These are phyloP conservation scores for Leccinum uliginosum DNA, from an alignment of 768 basidiomycete species.

Conservation along the genomic window DNA sequence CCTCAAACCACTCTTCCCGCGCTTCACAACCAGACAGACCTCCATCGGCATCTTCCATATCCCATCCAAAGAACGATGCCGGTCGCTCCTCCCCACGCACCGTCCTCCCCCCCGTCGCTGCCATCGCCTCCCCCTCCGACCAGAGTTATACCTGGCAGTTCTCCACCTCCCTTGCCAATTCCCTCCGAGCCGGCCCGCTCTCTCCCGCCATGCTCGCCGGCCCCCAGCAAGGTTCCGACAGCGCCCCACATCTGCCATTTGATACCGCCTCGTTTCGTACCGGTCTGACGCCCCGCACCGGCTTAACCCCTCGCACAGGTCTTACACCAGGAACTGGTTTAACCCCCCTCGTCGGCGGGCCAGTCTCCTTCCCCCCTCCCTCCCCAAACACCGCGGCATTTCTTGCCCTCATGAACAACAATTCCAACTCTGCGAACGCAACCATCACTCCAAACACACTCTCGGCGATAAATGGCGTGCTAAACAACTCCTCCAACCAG, in stretches of 20 bases:
- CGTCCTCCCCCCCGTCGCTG: conserved; percentile 75
- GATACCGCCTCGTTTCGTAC: conserved; percentile 76
- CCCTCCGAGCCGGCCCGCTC: conserved; percentile 88
- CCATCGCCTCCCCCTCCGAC: conserved; percentile 60
- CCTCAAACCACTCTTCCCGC: conserved; percentile 37
- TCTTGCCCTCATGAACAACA: conserved; percentile 80
- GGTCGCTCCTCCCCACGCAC: conserved; percentile 50
- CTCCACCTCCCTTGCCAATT: conserved; percentile 59
- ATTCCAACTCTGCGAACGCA: conserved; percentile 32
- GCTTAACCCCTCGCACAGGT: conserved; percentile 82
- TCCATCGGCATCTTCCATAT: conserved; percentile 30
- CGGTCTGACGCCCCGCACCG: conserved; percentile 82
- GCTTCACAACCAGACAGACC: conserved; percentile 31
- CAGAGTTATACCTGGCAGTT: conserved; percentile 57
- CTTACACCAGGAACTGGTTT: conserved; percentile 73
- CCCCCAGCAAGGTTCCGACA: conserved; percentile 53
- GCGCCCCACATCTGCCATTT: conserved; percentile 44
- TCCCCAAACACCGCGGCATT: conserved; percentile 90
- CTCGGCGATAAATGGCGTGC: conserved; percentile 67
- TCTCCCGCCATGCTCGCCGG: conserved; percentile 96
- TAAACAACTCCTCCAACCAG: conserved; percentile 38
- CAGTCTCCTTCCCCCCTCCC: conserved; percentile 74
- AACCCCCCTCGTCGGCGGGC: conserved; percentile 74
- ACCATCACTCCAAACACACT: conserved; percentile 60
- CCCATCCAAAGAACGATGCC: conserved; percentile 29